phyloP scores from a whole-genome alignment of 345 rosid genomes.

The Hibiscus mutabilis region DNA sequence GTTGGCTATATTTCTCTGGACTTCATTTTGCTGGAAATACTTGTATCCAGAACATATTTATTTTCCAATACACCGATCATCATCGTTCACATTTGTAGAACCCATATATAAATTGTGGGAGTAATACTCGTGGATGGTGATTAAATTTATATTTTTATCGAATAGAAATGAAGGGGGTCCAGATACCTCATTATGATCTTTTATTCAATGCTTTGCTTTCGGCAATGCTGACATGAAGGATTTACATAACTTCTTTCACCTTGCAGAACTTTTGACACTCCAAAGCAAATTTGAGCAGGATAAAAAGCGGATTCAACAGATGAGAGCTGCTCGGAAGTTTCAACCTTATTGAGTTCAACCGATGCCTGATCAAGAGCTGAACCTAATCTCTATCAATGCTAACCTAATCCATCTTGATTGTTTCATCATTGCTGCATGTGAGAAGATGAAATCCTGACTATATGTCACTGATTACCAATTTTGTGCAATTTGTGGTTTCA shows the following conservation, averaged over 20 bases:
- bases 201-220: background rate
- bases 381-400: background rate
- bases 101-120: too few relatives aligned
- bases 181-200: background rate
- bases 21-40: background rate
- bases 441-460: background rate
- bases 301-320: conserved; percentile 73
- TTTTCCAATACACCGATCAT: background rate
- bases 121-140: too few relatives aligned
- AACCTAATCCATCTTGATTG: background rate
- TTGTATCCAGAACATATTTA: background rate
- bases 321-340: conserved; percentile 89
- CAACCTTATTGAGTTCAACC: conserved; percentile 47
- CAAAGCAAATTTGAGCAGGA: conserved; percentile 88
- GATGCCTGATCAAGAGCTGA: background rate
- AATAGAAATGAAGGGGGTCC: background rate
- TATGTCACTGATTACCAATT: background rate
- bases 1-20: background rate
- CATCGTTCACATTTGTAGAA: too few relatives aligned
- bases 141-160: background rate
- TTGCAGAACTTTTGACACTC: conserved; percentile 72
- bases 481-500: background rate
- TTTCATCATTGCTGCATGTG: background rate
- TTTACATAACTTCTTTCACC: background rate
- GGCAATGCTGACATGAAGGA: background rate